Evolutionary conservation across 345 rosid species (phyloP).

Genomic region (Brassica nigra): DNA sequence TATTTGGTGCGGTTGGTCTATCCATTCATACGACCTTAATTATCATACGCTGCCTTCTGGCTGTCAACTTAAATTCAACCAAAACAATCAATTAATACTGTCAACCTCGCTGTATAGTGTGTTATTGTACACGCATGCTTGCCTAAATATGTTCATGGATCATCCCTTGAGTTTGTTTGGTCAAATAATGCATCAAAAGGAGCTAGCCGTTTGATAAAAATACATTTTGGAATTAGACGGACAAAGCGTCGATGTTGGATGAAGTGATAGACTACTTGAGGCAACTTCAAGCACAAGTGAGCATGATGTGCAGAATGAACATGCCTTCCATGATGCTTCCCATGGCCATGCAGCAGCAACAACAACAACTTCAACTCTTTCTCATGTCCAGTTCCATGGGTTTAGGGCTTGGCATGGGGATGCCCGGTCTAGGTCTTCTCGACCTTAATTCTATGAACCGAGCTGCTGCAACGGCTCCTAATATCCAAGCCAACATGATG

Average conservation of each 20-base stretch:
- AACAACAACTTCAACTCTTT: conserved; percentile 70
- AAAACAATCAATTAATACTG: neutral
- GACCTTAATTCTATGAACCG: conserved; percentile 53
- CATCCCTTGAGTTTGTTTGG: neutral
- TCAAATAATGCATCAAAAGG: neutral
- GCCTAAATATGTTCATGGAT: neutral
- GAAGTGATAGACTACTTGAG: conserved; percentile 95
- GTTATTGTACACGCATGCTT: neutral
- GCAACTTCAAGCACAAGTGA: conserved; percentile 85
- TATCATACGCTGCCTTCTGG: neutral
- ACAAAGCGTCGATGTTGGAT: conserved; percentile 95
- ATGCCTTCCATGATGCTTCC: conserved; percentile 79
- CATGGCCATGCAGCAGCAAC: conserved; percentile 69
- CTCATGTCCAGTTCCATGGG: conserved; percentile 73
- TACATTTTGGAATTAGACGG: conserved; percentile 54
- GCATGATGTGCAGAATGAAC: conserved; percentile 79
- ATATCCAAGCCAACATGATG: conserved; percentile 44
- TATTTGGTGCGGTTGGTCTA: conserved; percentile 9
- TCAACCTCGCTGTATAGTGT: neutral
- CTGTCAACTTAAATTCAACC: conserved; percentile 4
- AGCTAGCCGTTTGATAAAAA: neutral
- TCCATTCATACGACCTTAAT: neutral
- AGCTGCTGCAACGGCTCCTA: conserved; percentile 35
- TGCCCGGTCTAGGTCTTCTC: conserved; percentile 42
- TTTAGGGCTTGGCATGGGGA: conserved; percentile 72